phyloP scores from a whole-genome alignment of 2,329 filamentous ascomycete genomes.

The Fusarium buharicum region DNA sequence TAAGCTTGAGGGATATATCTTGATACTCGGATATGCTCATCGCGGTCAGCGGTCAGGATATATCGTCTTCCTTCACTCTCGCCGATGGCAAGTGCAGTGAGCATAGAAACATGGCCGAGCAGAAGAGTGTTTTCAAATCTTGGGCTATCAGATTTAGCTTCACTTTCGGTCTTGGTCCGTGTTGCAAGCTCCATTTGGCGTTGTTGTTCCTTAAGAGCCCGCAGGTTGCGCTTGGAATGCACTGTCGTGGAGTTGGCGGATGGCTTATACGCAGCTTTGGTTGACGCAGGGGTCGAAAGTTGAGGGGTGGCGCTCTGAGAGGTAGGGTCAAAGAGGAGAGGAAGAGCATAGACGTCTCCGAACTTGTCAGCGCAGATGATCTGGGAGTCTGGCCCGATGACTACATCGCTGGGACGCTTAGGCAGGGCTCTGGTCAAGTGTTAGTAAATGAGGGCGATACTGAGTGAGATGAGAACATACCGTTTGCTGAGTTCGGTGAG shows the following conservation, averaged over 20 bases:
- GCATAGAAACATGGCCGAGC: slow-evolving; percentile 93
- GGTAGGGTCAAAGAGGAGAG: slow-evolving; percentile 60
- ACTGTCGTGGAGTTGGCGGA: slow-evolving; percentile 69
- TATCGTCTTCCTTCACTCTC: slow-evolving; percentile 57
- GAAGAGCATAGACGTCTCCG: slow-evolving; percentile 92
- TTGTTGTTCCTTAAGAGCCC: slow-evolving; percentile 68
- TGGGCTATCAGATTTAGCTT: slow-evolving; percentile 51
- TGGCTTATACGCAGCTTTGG: slow-evolving; percentile 54
- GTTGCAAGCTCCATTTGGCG: slow-evolving; percentile 54
- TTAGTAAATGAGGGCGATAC: slow-evolving; percentile 42
- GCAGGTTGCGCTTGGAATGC: slow-evolving; percentile 71
- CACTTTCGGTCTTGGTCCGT: slow-evolving; percentile 41
- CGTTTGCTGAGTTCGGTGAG: slow-evolving; percentile 77
- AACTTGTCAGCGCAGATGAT: slow-evolving; percentile 94
- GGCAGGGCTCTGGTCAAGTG: slow-evolving; percentile 74
- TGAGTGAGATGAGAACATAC: slow-evolving; percentile 53
- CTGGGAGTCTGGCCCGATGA: slow-evolving; percentile 74
- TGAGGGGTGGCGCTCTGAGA: slow-evolving; percentile 20
- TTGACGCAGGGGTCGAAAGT: slow-evolving; percentile 25
- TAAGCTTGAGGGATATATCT: slow-evolving; percentile 83
- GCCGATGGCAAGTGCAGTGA: slow-evolving; percentile 76
- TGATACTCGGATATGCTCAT: slow-evolving; percentile 86
- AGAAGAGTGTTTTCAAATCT: slow-evolving; percentile 80
- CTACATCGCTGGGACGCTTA: slow-evolving; percentile 84
- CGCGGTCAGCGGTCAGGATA: slow-evolving; percentile 66